Conservation (phyloP, 2,329 filamentous ascomycete genomes). For the Cladosporium sp. region DNA sequence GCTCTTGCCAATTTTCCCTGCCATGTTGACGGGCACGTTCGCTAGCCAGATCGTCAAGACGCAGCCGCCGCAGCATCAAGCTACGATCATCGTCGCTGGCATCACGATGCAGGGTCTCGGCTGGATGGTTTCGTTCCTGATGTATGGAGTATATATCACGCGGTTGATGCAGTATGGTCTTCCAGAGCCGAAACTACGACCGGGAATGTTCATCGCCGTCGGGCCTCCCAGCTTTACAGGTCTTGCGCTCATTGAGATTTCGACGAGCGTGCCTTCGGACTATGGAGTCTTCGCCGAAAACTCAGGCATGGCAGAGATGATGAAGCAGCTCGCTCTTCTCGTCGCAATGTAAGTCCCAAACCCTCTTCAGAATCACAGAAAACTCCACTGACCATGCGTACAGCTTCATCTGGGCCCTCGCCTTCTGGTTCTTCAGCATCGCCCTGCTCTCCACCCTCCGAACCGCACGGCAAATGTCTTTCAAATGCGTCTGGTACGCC, state of each 20-base stretch:
- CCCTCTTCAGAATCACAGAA: background rate
- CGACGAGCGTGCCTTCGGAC: slow-evolving; percentile 24
- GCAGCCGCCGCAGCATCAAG: slow-evolving; percentile 36
- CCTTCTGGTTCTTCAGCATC: slow-evolving; percentile 48
- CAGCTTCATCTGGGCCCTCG: slow-evolving; percentile 50
- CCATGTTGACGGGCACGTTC: slow-evolving; percentile 38
- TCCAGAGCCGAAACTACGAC: slow-evolving; percentile 42
- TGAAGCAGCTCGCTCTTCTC: slow-evolving; percentile 30
- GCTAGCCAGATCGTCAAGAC: slow-evolving; percentile 35
- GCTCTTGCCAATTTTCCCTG: slow-evolving; percentile 25
- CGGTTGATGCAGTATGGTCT: slow-evolving; percentile 45
- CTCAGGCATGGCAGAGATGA: slow-evolving; percentile 24
- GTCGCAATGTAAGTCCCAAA: slow-evolving; percentile 33
- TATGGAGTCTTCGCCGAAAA: slow-evolving; percentile 27
- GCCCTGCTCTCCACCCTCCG: slow-evolving; percentile 24
- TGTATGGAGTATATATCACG: slow-evolving; percentile 45
- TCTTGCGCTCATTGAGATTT: slow-evolving; percentile 31
- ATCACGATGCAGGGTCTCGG: slow-evolving; percentile 49
- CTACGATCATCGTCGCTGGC: slow-evolving; percentile 48
- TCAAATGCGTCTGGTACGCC: slow-evolving; percentile 58
- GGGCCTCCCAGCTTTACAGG: slow-evolving; percentile 41
- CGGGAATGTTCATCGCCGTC: slow-evolving; percentile 55
- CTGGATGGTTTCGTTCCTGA: slow-evolving; percentile 46
- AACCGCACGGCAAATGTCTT: slow-evolving; percentile 27
- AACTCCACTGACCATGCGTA: background rate